phyloP scores from a whole-genome alignment of 2,329 filamentous ascomycete genomes.

The Canariomyces notabilis region DNA sequence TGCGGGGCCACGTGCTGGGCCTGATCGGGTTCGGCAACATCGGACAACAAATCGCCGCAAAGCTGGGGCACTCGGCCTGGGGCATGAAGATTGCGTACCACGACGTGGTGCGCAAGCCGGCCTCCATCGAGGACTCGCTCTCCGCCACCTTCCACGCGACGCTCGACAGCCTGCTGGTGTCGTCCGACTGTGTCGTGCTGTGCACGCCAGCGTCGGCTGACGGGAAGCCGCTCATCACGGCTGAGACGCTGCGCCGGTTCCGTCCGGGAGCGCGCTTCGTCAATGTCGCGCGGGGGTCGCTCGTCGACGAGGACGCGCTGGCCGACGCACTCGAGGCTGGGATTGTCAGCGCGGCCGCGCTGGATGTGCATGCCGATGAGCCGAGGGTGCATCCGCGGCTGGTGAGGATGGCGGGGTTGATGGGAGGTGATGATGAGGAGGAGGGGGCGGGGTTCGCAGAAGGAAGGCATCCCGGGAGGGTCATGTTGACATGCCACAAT shows the following conservation, averaged over 20 bases:
- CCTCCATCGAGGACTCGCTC: slow-evolving; percentile 37
- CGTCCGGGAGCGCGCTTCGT: slow-evolving; percentile 55
- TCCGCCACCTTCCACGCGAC: slow-evolving; percentile 46
- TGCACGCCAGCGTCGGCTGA: slow-evolving; percentile 51
- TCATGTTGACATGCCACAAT: slow-evolving; percentile 62
- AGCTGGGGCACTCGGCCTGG: slow-evolving; percentile 48
- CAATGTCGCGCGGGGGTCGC: slow-evolving; percentile 59
- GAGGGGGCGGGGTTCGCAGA: slow-evolving; percentile 9
- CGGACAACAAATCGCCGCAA: slow-evolving; percentile 58
- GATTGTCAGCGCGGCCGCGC: slow-evolving; percentile 46
- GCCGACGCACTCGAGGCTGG: slow-evolving; percentile 52
- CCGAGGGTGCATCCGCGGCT: slow-evolving; percentile 48
- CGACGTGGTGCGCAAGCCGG: slow-evolving; percentile 49
- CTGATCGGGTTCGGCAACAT: slow-evolving; percentile 67
- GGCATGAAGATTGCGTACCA: slow-evolving; percentile 63
- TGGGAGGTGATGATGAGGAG: too few species aligned
- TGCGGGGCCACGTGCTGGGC: slow-evolving; percentile 55
- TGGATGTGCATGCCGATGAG: slow-evolving; percentile 62
- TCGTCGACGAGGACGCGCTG: slow-evolving; percentile 62
- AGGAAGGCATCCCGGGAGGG: slow-evolving; percentile 33
- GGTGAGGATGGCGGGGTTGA: slow-evolving; percentile 30
- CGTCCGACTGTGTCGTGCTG: slow-evolving; percentile 56
- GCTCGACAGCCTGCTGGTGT: slow-evolving; percentile 47
- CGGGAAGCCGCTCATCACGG: slow-evolving; percentile 44
- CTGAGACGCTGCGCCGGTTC: slow-evolving; percentile 44